Base-by-base conservation (phyloP, 495 filamentous ascomycete genomes). In the Neurospora hispaniola region DNA sequence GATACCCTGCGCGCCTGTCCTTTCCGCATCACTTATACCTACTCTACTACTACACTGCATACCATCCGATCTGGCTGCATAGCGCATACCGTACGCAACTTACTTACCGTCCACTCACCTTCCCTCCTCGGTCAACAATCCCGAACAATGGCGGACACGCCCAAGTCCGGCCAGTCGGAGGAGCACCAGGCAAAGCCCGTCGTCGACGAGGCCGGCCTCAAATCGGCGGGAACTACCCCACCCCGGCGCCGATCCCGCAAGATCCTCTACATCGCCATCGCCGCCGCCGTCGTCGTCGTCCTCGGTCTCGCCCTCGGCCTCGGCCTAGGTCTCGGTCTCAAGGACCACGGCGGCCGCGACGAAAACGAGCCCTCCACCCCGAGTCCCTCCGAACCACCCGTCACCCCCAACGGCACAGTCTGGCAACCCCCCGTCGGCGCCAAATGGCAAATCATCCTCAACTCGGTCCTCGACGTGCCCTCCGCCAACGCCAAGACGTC, bases 381-480 rank as follows among this genome's bases (percentile, higher is more conserved):
- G 9, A 42, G 31, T 4, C 73, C 74, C 38, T 46, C 73, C 70
- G 70, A 41, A 18, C 41, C 12, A 46, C 77, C 54, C 1, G 27
- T 66, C 27, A 35, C 54, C 12, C 54, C 54, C 54, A 66, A 62
- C 54, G 54, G 70, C 43, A 54, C 70, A 0, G 71, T 78, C 27
- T 79, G 78, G 78, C 66, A 75, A 40, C 78, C 78, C 14, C 12
- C 41, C 2, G 73, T 73, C 41, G 70, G 70, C n/a, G n/a, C 69
- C 10, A 74, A 75, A 43, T 79, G 78, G 78, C 78, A 79, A 43
- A 79, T 79, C 69, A 71, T 81, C 43, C 77, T 81, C 10, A 80
- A 76, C 72, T 75, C 80, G 0, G 78, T 77, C 23, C 74, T 85
- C 12, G 74, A 78, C 27, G 82, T 79, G 72, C 73, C 82, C 35